Percentiles rank a stretch among this genome's conserved stretches.
phyloP scores from a whole-genome alignment of 2,329 filamentous ascomycete genomes.

The Fusarium sp. region DNA sequence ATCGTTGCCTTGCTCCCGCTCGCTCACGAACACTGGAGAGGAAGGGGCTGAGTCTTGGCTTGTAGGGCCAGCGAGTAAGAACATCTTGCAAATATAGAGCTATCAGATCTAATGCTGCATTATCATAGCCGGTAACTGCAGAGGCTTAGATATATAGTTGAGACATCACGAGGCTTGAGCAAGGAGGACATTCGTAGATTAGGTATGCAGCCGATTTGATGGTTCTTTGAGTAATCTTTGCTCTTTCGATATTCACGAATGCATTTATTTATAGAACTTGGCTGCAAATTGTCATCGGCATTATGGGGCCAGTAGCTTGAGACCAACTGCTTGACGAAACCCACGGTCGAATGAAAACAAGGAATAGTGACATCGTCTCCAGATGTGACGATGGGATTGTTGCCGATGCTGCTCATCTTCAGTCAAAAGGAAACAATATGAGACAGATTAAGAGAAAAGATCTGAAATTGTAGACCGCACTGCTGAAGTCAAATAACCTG shows the following conservation, averaged over 20 bases:
- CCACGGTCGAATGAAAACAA: neutral
- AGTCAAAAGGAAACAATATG: neutral
- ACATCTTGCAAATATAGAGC: neutral
- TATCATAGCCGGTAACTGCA: neutral
- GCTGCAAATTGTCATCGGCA: constrained; percentile 25
- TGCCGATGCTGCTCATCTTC: neutral
- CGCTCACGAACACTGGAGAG: neutral
- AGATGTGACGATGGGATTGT: neutral
- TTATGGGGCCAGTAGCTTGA: neutral
- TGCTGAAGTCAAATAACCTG: neutral
- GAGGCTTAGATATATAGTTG: neutral
- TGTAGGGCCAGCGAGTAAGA: constrained; percentile 1
- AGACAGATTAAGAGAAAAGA: neutral
- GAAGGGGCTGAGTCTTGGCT: neutral
- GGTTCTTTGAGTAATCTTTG: neutral
- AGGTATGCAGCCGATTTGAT: neutral
- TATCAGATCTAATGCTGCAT: neutral
- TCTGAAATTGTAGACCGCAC: neutral
- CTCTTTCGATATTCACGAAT: neutral
- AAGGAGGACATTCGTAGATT: neutral
- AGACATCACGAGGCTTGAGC: neutral
- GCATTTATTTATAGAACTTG: constrained; percentile 25
- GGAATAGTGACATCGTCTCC: neutral
- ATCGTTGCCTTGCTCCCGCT: neutral
- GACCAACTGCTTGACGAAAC: constrained; percentile 6